These are phyloP conservation scores for Lithocarpus polystachyus DNA, from an alignment of 306 rosid genomes.

Conservation along the genomic window DNA sequence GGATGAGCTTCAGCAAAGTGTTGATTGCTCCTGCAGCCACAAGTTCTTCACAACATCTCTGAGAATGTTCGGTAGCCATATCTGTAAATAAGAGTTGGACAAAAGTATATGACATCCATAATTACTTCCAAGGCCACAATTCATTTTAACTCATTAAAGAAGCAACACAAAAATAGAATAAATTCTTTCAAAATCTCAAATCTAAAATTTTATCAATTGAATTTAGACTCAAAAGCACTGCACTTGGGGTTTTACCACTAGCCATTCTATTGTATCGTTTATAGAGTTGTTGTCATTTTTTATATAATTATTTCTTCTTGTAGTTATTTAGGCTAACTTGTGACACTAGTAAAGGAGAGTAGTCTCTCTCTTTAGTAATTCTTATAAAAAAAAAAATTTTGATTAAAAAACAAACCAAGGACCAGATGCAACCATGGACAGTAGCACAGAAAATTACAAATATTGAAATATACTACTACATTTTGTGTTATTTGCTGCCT, in stretches of 20 bases:
- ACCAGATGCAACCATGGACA: not conserved
- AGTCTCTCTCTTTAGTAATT: too few relatives aligned
- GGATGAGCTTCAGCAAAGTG: slow-evolving; percentile 66
- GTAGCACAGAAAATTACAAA: not conserved
- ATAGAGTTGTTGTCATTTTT: too few relatives aligned
- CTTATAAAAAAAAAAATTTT: too few relatives aligned
- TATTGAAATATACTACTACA: not conserved
- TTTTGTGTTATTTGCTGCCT: not conserved
- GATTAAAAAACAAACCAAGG: not conserved
- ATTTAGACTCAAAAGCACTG: not conserved
- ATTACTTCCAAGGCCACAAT: not conserved
- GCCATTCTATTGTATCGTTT: too few relatives aligned
- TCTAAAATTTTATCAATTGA: not conserved
- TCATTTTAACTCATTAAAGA: not conserved
- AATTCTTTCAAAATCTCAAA: not conserved
- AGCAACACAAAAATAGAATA: not conserved
- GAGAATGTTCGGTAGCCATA: slow-evolving; percentile 79
- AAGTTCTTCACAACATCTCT: slow-evolving; percentile 86
- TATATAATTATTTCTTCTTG: too few relatives aligned
- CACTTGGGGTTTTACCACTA: too few relatives aligned
- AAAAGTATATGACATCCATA: not conserved
- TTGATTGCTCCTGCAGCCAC: slow-evolving; percentile 77
- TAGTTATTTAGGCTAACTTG: too few relatives aligned
- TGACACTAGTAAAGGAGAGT: too few relatives aligned
- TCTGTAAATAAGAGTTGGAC: slow-evolving; percentile 41